Evolutionary conservation across 2,329 filamentous ascomycete species (phyloP), one percentile per base, ranked within the genome.

Genomic region (Zasmidium angulare): DNA sequence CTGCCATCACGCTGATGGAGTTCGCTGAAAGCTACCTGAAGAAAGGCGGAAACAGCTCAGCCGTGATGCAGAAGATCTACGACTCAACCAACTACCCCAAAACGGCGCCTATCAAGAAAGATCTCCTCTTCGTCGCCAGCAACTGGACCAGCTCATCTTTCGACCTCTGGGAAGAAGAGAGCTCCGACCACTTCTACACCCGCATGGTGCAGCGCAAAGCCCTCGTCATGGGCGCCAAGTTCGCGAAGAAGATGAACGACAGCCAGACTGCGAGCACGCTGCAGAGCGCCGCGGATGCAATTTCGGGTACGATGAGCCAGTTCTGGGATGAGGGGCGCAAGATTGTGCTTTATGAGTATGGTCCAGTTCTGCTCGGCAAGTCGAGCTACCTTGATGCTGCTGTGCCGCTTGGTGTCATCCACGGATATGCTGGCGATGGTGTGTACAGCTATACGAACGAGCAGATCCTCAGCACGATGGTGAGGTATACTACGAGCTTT

Each of bases 151-250:
- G 55, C 36, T 48, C 67, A 1, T 67, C 66, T 19, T 73, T 68
- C 50, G 71, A 72, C 52, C 57, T 73, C 0, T 73, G 71, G 71
- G 71, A 73, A 55, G 71, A 73, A 55, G 68, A 68, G 22, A 60
- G 65, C 24, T 61, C 60, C n/a, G 60, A 65, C n/a, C 68, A 71
- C 52, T 73, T 73, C 55, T 73, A 71, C 55, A 71, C 68, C 12
- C 66, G 66, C 36, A 66, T 70, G 55, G 69, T 72, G 1, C 70
- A 72, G 58, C 69, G 68, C 20, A 62, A 66, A 17, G 70, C 71
- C 6, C 63, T 73, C 10, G 54, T 72, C 10, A 53, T 67, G 52
- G 71, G 71, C 24, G 60, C 64, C 20, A 56, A 51, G 9, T 72
- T 74, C 52, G 72, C 72, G n/a, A 61, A 59, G 12, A 66, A 59